A percentile compares a stretch with the other conserved stretches of the same genome.
These are phyloP conservation scores for Lobosporangium transversale DNA, from an alignment of 192 early-diverging fungal species.

Conservation along the genomic window DNA sequence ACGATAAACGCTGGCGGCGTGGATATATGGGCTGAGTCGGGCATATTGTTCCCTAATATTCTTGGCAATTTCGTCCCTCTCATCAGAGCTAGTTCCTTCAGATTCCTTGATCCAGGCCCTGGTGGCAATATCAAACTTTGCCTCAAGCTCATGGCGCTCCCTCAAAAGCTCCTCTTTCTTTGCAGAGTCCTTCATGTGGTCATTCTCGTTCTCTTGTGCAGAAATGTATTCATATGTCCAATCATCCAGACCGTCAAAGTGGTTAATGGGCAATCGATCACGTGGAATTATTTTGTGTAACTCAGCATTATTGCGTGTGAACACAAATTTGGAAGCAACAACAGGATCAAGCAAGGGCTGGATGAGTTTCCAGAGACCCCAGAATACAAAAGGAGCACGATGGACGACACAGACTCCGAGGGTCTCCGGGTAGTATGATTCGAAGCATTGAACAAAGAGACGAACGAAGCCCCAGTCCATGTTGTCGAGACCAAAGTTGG, in stretches of 20 bases:
- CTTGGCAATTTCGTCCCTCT: conserved; percentile 54
- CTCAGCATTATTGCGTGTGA: conserved; percentile 71
- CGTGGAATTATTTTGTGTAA: conserved; percentile 70
- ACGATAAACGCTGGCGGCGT: conserved; percentile 41
- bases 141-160: conserved; percentile 46
- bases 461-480: conserved; percentile 70
- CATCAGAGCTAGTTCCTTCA: conserved; percentile 31
- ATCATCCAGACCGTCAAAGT: conserved; percentile 67
- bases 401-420: conserved; percentile 85
- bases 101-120: conserved; percentile 58
- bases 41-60: conserved; percentile 58
- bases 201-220: conserved; percentile 35
- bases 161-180: conserved; percentile 50
- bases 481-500: conserved; percentile 81
- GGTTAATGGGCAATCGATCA: conserved; percentile 67
- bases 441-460: conserved; percentile 81
- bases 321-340: conserved; percentile 86
- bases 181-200: conserved; percentile 54
- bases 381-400: conserved; percentile 91
- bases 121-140: conserved; percentile 57
- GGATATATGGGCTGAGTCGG: conserved; percentile 58
- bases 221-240: conserved; percentile 65
- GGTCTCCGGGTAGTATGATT: conserved; percentile 92
- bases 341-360: conserved; percentile 88
- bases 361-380: conserved; percentile 85